Evolutionary conservation across 441 rosid species (phyloP), one percentile per base, ranked within the genome.

Genomic region (Omphalea diandra): DNA sequence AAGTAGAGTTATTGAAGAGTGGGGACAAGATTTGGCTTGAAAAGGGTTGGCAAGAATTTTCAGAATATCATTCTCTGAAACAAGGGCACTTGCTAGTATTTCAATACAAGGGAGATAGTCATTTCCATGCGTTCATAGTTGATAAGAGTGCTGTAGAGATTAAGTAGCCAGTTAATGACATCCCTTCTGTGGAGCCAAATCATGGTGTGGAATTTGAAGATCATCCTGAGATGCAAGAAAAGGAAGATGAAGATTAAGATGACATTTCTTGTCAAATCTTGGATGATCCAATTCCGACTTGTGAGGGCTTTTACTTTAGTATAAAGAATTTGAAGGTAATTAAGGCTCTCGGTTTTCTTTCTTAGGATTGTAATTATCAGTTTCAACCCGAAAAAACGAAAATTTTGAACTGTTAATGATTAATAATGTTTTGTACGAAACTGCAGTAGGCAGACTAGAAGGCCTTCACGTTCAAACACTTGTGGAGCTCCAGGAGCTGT

Each of bases 141-240:
- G 63, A 50, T 38, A 49, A n/a, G 27, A 35, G 35, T 38, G 47
- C 57, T 46, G 14, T 54, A 1, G 73, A 70, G 56, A 61, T 70
- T 35, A n/a, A 53, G 22, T 61, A 35, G 20, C 67, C 17, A 49
- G 15, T 8, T 3, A 49, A 32, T 86, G 15, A 22, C 43, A 40
- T 40, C 11, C 43, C 43, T 40, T 40, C n/a, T n/a, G n/a, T n/a
- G n/a, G n/a, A n/a, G 41, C 53, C n/a, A 47, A 47, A 47, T 22
- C 2, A 20, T 52, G 56, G 3, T 36, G 11, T 26, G 38, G 29
- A 24, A 17, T 60, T 9, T 36, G 1, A 36, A 36, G 41, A 11
- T 20, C n/a, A 58, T 9, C 41, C 36, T 26, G 6, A 6, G n/a
- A 32, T 32, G 22, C 41, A 17, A 58, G 22, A 32, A 38, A 6